Conservation (phyloP, 225 moss, liverwort and hornwort species). For the Physcomitrium patens region DNA sequence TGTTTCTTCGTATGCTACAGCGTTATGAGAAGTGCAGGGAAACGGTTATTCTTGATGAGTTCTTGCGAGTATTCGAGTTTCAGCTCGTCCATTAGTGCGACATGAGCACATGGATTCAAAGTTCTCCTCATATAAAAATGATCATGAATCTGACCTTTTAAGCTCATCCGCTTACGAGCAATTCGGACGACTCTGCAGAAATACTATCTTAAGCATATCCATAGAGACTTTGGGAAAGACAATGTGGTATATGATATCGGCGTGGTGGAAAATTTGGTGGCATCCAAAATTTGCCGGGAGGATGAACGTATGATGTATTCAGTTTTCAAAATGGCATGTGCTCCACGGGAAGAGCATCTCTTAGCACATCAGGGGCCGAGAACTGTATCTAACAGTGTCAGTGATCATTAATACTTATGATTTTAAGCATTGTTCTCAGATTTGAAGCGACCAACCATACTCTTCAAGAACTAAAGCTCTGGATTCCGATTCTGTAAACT, state of each 20-base stretch:
- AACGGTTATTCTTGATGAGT: conserved; percentile 18
- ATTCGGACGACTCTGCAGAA: no score
- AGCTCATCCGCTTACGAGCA: background rate
- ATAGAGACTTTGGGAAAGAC: no score
- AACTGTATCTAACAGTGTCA: background rate
- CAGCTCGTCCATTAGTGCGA: background rate
- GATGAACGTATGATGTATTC: background rate
- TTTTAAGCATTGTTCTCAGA: background rate
- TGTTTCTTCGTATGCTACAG: background rate
- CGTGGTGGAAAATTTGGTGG: no score
- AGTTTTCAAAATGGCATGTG: background rate
- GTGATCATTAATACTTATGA: background rate
- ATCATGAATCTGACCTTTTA: background rate
- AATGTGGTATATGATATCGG: no score
- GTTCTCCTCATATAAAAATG: background rate
- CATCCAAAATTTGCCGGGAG: background rate
- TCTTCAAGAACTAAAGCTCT: background rate
- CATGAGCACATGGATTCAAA: background rate
- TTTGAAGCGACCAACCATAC: background rate
- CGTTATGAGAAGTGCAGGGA: conserved; percentile 9
- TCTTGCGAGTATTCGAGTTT: background rate
- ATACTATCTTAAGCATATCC: no score
- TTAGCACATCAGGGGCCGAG: background rate
- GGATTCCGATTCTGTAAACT: background rate
- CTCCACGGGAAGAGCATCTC: background rate